Percentiles rank a stretch among this genome's conserved stretches.
phyloP scores from a whole-genome alignment of 139 green algal genomes.

The Tetraselmis striata region DNA sequence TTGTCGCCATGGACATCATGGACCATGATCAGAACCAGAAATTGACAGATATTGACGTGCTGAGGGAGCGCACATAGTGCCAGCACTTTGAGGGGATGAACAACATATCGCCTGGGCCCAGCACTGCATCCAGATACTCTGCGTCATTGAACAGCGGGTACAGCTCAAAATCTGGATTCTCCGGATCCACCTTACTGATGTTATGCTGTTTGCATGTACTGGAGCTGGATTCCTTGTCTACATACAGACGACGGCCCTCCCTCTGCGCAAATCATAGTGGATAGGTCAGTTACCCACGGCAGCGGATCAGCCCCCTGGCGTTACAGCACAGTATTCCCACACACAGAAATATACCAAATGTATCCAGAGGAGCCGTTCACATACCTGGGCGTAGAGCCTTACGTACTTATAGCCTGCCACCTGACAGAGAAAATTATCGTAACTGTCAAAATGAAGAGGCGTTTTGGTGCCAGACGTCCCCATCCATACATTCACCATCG shows the following conservation, averaged over 20 bases:
- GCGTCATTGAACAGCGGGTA: conserved; percentile 4
- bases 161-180: not conserved
- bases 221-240: not conserved
- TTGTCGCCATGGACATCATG: too few species aligned
- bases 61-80: conserved; percentile 21
- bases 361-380: not conserved
- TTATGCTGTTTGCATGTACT: conserved; percentile 3
- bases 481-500: conserved; percentile 23
- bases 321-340: not conserved
- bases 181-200: conserved; percentile 19
- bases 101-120: conserved; percentile 15
- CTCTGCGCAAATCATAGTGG: conserved; percentile 7
- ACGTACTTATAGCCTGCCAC: conserved; percentile 24
- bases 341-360: not conserved
- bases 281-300: too few species aligned
- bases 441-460: conserved; percentile 30
- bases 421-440: conserved; percentile 32
- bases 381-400: conserved; percentile 24
- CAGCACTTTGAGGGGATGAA: conserved; percentile 12
- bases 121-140: conserved; percentile 6
- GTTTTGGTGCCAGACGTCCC: conserved; percentile 24
- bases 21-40: conserved; percentile 1
- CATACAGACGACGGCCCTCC: not conserved
- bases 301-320: not conserved
- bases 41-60: conserved; percentile 18